A percentile compares a stretch with the other conserved stretches of the same genome.
These are phyloP conservation scores for Corymbia maculata DNA, from an alignment of 345 rosid genomes.

Conservation along the genomic window DNA sequence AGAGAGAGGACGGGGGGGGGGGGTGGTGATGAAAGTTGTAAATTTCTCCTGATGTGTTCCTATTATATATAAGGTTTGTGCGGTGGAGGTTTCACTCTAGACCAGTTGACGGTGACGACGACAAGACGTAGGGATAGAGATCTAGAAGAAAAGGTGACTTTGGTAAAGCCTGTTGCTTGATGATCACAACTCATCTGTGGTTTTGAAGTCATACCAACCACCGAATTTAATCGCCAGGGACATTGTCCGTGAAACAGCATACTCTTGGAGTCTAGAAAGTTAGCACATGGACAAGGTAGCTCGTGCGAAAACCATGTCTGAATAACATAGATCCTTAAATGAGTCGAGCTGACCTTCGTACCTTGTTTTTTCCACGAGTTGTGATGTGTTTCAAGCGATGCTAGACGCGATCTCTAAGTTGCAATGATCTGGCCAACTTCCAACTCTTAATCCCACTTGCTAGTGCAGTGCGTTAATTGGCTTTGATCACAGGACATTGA, in stretches of 20 bases:
- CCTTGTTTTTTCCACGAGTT: background rate
- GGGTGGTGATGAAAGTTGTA: background rate
- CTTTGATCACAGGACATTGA: background rate
- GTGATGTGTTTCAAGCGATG: background rate
- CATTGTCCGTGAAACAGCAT: background rate
- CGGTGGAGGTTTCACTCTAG: background rate
- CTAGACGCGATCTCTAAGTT: background rate
- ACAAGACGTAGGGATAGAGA: background rate
- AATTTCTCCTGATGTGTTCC: background rate
- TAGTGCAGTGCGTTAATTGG: background rate
- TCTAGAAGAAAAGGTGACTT: background rate
- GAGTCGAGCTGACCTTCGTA: background rate
- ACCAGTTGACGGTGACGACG: background rate
- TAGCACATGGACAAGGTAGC: background rate
- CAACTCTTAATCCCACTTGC: background rate
- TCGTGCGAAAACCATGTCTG: background rate
- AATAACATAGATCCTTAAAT: background rate
- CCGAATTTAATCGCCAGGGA: background rate
- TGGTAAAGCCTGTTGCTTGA: background rate
- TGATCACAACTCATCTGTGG: conserved; percentile 16
- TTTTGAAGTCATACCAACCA: conserved; percentile 21
- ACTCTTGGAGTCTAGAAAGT: background rate
- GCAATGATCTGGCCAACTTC: background rate
- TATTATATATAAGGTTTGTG: background rate
- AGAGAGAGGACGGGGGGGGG: background rate